These are phyloP conservation scores for Claviceps africana DNA, from an alignment of 2,329 filamentous ascomycete species.

Conservation along the genomic window DNA sequence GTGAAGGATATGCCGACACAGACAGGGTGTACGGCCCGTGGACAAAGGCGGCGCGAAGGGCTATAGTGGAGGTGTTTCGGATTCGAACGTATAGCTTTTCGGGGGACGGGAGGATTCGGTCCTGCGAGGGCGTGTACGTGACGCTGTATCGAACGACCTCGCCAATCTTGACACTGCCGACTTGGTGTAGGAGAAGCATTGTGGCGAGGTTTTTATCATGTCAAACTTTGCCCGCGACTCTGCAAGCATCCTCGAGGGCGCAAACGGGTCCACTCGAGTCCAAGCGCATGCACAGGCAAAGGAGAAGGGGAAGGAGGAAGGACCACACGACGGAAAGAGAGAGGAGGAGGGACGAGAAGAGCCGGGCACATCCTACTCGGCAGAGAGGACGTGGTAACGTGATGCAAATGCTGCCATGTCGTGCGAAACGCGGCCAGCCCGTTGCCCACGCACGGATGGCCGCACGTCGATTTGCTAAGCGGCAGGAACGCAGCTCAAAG, in stretches of 20 bases:
- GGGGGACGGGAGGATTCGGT: slow-evolving; percentile 81
- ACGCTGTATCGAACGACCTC: slow-evolving; percentile 86
- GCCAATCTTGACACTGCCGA: slow-evolving; percentile 83
- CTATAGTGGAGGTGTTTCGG: slow-evolving; percentile 81
- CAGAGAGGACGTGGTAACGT: background rate
- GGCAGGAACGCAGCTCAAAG: no score
- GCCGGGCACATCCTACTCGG: background rate
- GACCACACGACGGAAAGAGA: background rate
- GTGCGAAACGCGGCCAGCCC: background rate
- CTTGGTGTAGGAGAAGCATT: slow-evolving; percentile 87
- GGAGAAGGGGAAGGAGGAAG: no score
- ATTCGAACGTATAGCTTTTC: slow-evolving; percentile 70
- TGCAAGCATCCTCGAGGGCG: background rate
- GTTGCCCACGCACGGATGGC: background rate
- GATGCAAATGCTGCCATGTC: background rate
- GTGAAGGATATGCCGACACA: slow-evolving; percentile 69
- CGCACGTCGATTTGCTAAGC: no score
- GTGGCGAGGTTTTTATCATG: background rate
- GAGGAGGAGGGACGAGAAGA: background rate
- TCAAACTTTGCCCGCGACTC: background rate
- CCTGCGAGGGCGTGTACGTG: slow-evolving; percentile 78
- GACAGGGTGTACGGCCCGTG: slow-evolving; percentile 91
- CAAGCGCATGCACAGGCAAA: background rate
- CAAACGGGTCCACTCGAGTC: background rate
- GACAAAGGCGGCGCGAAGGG: slow-evolving; percentile 85